These are phyloP conservation scores for Salvia miltiorrhiza DNA, from an alignment of 257 asterid species.

Conservation along the genomic window DNA sequence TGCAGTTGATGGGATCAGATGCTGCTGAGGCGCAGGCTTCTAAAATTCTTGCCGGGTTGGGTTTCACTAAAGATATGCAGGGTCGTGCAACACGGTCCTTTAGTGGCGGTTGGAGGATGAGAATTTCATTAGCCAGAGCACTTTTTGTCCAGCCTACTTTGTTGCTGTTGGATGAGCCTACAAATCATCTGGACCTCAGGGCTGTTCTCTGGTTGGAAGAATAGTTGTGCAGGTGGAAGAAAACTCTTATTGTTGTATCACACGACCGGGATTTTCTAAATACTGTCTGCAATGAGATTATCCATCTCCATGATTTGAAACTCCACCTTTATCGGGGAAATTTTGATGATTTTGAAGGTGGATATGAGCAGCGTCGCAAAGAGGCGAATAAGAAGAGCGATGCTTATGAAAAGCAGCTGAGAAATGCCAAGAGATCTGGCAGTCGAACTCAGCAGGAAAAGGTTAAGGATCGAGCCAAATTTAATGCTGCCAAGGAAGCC, in stretches of 20 bases:
- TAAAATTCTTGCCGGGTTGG: slow-evolving; percentile 69
- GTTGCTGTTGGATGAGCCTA: slow-evolving; percentile 63
- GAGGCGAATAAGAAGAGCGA: slow-evolving; percentile 62
- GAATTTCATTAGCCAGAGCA: slow-evolving; percentile 69
- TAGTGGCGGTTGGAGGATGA: slow-evolving; percentile 85
- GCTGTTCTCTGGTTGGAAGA: slow-evolving; percentile 77
- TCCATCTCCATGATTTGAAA: slow-evolving; percentile 61
- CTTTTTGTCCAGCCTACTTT: slow-evolving; percentile 74
- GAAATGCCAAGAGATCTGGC: slow-evolving; percentile 61
- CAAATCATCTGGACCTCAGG: slow-evolving; percentile 71
- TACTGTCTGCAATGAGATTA: slow-evolving; percentile 56
- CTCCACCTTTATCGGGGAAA: slow-evolving; percentile 62
- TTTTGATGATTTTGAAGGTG: slow-evolving; percentile 55
- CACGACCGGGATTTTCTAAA: slow-evolving; percentile 68
- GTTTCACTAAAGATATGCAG: slow-evolving; percentile 68
- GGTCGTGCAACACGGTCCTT: slow-evolving; percentile 55
- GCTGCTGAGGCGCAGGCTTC: slow-evolving; percentile 80
- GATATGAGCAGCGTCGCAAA: slow-evolving; percentile 61
- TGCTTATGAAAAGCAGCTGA: slow-evolving; percentile 48
- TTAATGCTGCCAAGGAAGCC: slow-evolving; percentile 51
- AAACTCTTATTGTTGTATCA: slow-evolving; percentile 65
- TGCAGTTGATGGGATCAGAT: slow-evolving; percentile 71
- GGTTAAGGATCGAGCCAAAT: slow-evolving; percentile 60
- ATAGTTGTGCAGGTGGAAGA: slow-evolving; percentile 70
- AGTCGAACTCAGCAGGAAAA: slow-evolving; percentile 58